Evolutionary conservation across 2,329 filamentous ascomycete species (phyloP), one percentile per base, ranked within the genome.

Genomic region (Bipolaris cookei): DNA sequence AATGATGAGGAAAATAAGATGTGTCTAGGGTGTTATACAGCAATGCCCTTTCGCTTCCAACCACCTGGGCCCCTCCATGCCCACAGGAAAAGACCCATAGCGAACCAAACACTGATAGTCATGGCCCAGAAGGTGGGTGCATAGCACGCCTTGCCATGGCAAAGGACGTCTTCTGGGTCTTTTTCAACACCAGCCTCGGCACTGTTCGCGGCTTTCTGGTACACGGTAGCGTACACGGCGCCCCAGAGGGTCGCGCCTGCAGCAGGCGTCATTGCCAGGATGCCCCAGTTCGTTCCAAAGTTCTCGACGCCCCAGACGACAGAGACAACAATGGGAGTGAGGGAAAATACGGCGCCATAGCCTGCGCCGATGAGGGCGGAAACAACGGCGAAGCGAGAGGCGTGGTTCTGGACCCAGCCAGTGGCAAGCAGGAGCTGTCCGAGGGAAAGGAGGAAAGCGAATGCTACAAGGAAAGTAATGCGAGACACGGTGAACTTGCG

Each of bases 301-400:
- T 98, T 99, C 80, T 98, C 93, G 0, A 97, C 92, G 23, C 95
- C 95, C 95, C 95, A 99, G 43, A 99, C 94, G 8, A 97, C 92
- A n/a, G 89, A 92, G 66, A 97, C 90, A 54, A 98, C 91, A 63
- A 98, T 93, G 2, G 95, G 95, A 0, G 90, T 90, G 5, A 98
- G 84, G 45, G 87, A 90, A 80, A 98, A 99, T 20, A 93, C 86
- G 30, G 93, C 93, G 42, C 95, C 95, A 72, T 99, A 98, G 42
- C 95, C 95, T 1, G 92, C 88, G 6, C 95, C 95, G 6, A 99
- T 87, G 1, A 93, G 83, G 0, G 89, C 86, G 0, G 92, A 96
- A 7, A 96, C 90, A 45, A 94, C 78, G 84, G 92, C 94, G 79
- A 98, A 97, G 34, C 91, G 85, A 47, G 89, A 85, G 23, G 86